Base-by-base conservation (phyloP, 2,329 filamentous ascomycete species). In the Thelonectria rubi region DNA sequence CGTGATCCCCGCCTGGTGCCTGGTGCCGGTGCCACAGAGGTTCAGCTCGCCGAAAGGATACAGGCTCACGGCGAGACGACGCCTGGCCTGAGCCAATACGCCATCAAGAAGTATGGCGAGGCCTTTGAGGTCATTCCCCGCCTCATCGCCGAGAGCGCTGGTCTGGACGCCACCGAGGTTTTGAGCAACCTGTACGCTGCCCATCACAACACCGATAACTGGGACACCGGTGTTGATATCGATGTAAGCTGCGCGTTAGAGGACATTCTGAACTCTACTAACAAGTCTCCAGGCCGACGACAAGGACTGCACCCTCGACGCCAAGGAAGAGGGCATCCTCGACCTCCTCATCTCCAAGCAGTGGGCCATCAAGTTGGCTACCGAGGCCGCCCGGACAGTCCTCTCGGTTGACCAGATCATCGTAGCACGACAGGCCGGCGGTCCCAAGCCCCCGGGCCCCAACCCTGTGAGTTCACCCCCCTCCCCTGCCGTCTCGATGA, bases 331-430 rank as follows among this genome's bases (percentile, higher is more conserved):
- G 72, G 93, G 93, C 54, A 97, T 99, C 69, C 84, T 99, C 57
- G 96, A 99, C 76, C 85, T 99, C 45, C 86, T 98, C 80, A 88
- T 94, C 63, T 89, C 91, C 68, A 99, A 99, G 86, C 90, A 89
- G 75, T 98, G 94, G 94, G 95, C 95, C 48, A 97, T 99, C 79
- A 95, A 95, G 82, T 85, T 99, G 67, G 96, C 95, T 39, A 97
- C 94, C 21, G 95, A 99, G 80, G 91, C 95, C 42, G 94, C 93
- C 55, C 87, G 95, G 73, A 99, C 95, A 49, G 91, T 99, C 30
- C 83, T 99, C 67, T 97, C 93, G 49, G 95, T 99, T 40, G 95
- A 99, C 79, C 96, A 99, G 82, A 99, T 99, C 75, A 99, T 99
- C 76, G 95, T 99, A 60, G 94, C 96, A 65, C 89, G 94, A 81